Percentiles rank a stretch among this genome's conserved stretches.
These are phyloP conservation scores for Niveomyces coronatus DNA, from an alignment of 2,329 filamentous ascomycete species.

Conservation along the genomic window DNA sequence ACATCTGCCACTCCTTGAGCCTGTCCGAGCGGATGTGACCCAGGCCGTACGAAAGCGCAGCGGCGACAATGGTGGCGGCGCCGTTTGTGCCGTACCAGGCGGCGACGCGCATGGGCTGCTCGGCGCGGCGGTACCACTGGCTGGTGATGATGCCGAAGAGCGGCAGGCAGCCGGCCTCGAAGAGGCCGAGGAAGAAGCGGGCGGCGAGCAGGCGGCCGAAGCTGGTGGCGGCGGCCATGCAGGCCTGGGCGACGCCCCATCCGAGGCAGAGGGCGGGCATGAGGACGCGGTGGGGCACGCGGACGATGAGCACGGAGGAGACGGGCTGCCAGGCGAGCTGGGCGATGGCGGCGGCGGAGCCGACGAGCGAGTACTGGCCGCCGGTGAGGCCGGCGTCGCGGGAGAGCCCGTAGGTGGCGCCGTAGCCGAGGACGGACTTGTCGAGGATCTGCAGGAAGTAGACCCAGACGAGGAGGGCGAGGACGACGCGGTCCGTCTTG, in stretches of 20 bases:
- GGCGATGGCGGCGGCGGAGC: conserved; percentile 47
- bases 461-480: conserved; percentile 45
- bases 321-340: conserved; percentile 53
- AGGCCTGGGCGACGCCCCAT: conserved; percentile 33
- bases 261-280: conserved; percentile 40
- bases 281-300: conserved; percentile 46
- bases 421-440: conserved; percentile 47
- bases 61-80: conserved; percentile 45
- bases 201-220: conserved; percentile 39
- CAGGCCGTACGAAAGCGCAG: conserved; percentile 44
- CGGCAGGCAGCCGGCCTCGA: conserved; percentile 42
- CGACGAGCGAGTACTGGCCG: conserved; percentile 45
- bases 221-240: conserved; percentile 35
- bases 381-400: conserved; percentile 39
- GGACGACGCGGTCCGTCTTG: conserved; percentile 51
- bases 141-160: conserved; percentile 36
- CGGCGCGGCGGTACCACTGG: conserved; percentile 37
- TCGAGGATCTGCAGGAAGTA: conserved; percentile 51
- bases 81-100: conserved; percentile 59
- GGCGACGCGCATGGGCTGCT: conserved; percentile 53
- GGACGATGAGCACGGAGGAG: conserved; percentile 49
- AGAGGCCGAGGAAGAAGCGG: conserved; percentile 36
- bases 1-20: conserved; percentile 12
- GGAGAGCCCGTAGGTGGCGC: conserved; percentile 44
- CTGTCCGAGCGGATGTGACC: conserved; percentile 35